Base-by-base conservation (phyloP, 1,284 basidiomycete genomes). In the Tylopilus sp. region DNA sequence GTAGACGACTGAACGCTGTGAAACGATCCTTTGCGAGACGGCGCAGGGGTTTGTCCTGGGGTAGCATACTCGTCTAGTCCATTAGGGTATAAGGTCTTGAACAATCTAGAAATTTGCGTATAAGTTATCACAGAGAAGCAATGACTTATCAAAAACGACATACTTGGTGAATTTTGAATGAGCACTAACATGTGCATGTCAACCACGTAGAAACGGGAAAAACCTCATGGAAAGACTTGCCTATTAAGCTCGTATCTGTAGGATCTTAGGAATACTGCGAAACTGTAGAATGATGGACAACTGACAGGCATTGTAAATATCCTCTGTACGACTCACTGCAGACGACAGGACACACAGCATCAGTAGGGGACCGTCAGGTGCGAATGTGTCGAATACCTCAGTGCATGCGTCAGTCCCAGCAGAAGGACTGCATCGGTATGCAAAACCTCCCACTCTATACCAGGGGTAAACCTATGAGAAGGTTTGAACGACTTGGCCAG, bases 121-220 rank as follows among this genome's bases (percentile, higher is more conserved):
- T 62, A 5, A 41, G 26, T 10, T 34, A 28, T 6, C 45, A 34
- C 16, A 8, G 33, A 34, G 16, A 18, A 34, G 33, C 33, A 18
- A 34, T 18, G 4, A 6, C n/a, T 7, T 23, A 23, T 23, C 21
- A 23, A 33, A 33, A 41, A 37, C 2, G 58, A 30, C 71, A 23
- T 62, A 83, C 82, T 82, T 88, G 3, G 79, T 75, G 59, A 86
- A 89, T 59, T 84, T 86, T 2, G 82, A 78, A 60, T 89, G 84
- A 13, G 84, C 84, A 54, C 81, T 87, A 55, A 36, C 1, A 18
- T 18, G 39, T 25, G 40, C 6, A 19, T 18, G 49, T 64, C 35
- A 62, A 34, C 19, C n/a, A 29, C 4, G 18, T 19, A 36, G 23
- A 52, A 55, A 43, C 44, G 42, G 29, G 13, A 43, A 38, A 54